Evolutionary conservation across 169 alveolate genomes (phyloP), one percentile per base, ranked within the genome.

Genomic region (Fabrea salina): DNA sequence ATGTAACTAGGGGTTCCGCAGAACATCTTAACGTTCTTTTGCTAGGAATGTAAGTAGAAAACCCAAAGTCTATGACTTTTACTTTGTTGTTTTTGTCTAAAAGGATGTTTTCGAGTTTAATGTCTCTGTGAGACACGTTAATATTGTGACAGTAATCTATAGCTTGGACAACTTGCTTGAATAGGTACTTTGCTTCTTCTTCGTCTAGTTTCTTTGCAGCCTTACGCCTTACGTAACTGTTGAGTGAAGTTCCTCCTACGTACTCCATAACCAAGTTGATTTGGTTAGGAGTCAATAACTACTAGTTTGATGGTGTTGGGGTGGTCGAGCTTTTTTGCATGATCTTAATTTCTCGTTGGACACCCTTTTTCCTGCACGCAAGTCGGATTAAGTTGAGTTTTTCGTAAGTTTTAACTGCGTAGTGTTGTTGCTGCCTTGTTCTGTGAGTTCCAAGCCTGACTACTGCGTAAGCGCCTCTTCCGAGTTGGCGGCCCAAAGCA

Each of bases 1-100:
- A 93, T 93, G 82, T 93, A 93, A 78, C 89, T 80, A 3, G 97
- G 97, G 6, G 97, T 93, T 16, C 97, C 97, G 78, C 97, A 93
- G 82, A 93, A 93, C 41, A 91, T 82, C 75, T 84, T 3, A 77
- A 44, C 66, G 82, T 88, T 57, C 83, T 82, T 72, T 88, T 88
- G 49, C 84, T 81, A 6, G 80, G 86, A 25, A 86, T 80, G 74
- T 86, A 77, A 41, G 91, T 91, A 67, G 94, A 80, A 56, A 91
- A 95, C 0, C 98, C 98, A 78, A 95, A 95, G 77, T 95, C 98
- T 22, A 90, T 89, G 4, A 94, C 82, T 79, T 91, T 94, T 3
- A 90, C 86, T 72, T 86, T 85, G 0, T 88, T 87, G 13, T 67
- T 58, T 16, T 88, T 91, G 39, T 92, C 94, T 32, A 93, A 51